Evolutionary conservation across 2,329 filamentous ascomycete species (phyloP), one percentile per base, ranked within the genome.

Genomic region (Karstenula rhodostoma): DNA sequence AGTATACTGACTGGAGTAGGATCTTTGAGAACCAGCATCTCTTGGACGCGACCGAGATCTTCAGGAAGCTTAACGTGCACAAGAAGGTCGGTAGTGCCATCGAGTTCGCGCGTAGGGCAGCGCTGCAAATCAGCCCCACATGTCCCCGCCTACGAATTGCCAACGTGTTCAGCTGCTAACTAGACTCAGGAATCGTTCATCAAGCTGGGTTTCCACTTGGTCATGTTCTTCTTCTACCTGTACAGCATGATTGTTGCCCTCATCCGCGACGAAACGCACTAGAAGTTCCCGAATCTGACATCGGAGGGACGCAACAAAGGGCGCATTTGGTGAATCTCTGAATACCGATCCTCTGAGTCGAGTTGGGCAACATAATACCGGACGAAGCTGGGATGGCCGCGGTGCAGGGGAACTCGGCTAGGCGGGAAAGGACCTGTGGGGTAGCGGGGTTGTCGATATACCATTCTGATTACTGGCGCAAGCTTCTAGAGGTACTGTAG

Each of bases 161-260:
- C 29, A 17, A 23, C 43, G 25, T 40, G 33, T 17, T 35, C 33
- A 19, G 29, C 43, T 15, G 53, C 68, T 73, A 49, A 73, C 61
- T 44, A 6, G 19, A 7, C 15, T 9, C 42, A 97, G 94, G 95
- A 99, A 88, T 98, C 95, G 0, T 99, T 99, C 81, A 90, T 95
- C 84, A 99, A 99, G 85, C 92, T 99, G 46, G 95, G 94, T 58
- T 99, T 99, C 86, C 95, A 99, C 81, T 85, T 99, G 62, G 81
- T 99, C 83, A 97, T 99, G 93, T 99, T 99, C 88, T 99, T 99
- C 89, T 99, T 98, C 88, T 99, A 99, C 84, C 90, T 99, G 59
- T 97, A 97, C 87, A 96, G 92, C 89, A 96, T 95, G 92, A 95
- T 95, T 72, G 94, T 97, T 67, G 94, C 95, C 68, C 87, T 99